Conservation (phyloP, 2,329 filamentous ascomycete species). For the Aureobasidium sp. region DNA sequence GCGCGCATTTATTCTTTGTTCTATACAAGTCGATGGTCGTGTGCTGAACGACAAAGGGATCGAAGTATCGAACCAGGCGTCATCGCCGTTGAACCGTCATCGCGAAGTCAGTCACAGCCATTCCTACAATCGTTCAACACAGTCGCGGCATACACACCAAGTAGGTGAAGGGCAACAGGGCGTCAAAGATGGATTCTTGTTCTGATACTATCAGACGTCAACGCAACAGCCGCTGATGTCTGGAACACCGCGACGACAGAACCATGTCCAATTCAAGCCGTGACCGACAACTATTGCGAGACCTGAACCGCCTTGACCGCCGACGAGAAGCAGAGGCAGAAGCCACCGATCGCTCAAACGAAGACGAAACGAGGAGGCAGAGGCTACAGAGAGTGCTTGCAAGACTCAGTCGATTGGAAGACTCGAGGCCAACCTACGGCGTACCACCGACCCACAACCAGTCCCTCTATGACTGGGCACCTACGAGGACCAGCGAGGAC, state of each 20-base stretch:
- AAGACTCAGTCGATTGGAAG: constrained; percentile 35
- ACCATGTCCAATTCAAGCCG: neutral
- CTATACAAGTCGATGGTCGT: neutral
- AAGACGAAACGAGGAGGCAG: constrained; percentile 33
- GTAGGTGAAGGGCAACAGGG: neutral
- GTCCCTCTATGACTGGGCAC: constrained; percentile 54
- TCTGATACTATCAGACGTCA: constrained; percentile 7
- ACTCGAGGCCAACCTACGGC: constrained; percentile 39
- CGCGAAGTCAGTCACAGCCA: neutral
- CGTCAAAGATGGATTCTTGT: neutral
- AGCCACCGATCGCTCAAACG: constrained; percentile 14
- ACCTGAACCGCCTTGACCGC: constrained; percentile 4
- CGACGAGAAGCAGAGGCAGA: neutral
- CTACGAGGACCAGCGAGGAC: constrained; percentile 32
- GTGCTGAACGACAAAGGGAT: neutral
- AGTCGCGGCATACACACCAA: neutral
- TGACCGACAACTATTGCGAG: constrained; percentile 4
- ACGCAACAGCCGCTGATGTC: constrained; percentile 1
- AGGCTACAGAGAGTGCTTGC: constrained; percentile 37
- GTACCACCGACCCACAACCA: constrained; percentile 42
- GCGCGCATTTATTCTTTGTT: neutral
- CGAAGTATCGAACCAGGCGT: neutral
- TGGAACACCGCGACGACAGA: neutral
- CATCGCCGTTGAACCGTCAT: neutral
- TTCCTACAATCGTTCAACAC: neutral